These are phyloP conservation scores for Scutellaria galericulata DNA, from an alignment of 257 asterid species.

Conservation along the genomic window DNA sequence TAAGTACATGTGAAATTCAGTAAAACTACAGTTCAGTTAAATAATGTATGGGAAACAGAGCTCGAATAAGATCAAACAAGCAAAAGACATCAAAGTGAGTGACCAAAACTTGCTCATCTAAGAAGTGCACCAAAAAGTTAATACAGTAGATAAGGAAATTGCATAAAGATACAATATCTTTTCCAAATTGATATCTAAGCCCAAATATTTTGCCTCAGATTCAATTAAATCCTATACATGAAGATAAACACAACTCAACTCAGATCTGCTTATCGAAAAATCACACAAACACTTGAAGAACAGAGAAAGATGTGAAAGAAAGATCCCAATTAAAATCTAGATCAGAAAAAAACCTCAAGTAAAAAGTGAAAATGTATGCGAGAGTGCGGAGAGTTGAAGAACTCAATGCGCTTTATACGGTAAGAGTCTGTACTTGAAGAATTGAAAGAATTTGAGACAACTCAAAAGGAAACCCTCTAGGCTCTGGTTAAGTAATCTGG, in stretches of 20 bases:
- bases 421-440: slow-evolving; percentile 27
- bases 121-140: not conserved
- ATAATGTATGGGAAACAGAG: slow-evolving; percentile 6
- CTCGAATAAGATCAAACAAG: slow-evolving; percentile 5
- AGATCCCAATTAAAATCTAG: slow-evolving; percentile 22
- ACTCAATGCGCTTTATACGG: slow-evolving; percentile 21
- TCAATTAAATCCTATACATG: slow-evolving; percentile 26
- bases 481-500: not conserved
- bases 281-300: slow-evolving; percentile 19
- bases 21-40: not conserved
- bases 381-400: slow-evolving; percentile 18
- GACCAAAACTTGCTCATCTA: slow-evolving; percentile 10
- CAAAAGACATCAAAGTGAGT: not conserved
- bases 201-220: slow-evolving; percentile 24
- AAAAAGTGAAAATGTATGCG: not conserved
- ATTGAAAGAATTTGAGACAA: slow-evolving; percentile 30
- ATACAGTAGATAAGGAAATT: no score
- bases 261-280: slow-evolving; percentile 41
- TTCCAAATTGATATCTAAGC: slow-evolving; percentile 10
- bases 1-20: slow-evolving; percentile 13
- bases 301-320: slow-evolving; percentile 18
- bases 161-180: slow-evolving; percentile 23
- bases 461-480: slow-evolving; percentile 22
- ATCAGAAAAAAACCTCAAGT: slow-evolving; percentile 37
- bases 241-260: slow-evolving; percentile 14